Base-by-base conservation (phyloP, 1,139 yeast species). In the Diutina sp. region DNA sequence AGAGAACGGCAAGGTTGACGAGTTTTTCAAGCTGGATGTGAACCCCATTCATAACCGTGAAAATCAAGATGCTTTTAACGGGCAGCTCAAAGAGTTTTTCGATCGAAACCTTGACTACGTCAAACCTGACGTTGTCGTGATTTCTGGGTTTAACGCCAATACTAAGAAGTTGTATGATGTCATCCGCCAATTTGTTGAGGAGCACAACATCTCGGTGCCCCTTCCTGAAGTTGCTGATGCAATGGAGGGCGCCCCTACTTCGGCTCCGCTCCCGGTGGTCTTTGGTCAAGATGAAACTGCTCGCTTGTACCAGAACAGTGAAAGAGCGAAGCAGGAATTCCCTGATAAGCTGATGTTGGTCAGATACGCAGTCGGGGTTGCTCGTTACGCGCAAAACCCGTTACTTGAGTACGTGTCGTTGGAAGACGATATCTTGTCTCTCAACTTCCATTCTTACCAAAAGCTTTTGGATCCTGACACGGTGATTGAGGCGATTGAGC, bases 201-300 rank as follows among this genome's bases (percentile, higher is more conserved):
- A 72, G 21, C 80, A 87, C 61, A 78, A 79, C 53, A 69, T 87
- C 44, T 71, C 73, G 29, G 84, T 83, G 14, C 82, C 78, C 57
- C 78, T 77, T 32, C 87, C 81, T 35, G 78, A 72, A 51, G 65
- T 71, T 53, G 64, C 67, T 3, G 78, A 73, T 45, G 73, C 69
- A 11, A 67, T 68, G 51, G 59, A 58, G 2, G 56, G 48, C 9
- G 72, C 80, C 4, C 80, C 80, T 14, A 67, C 79, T 44, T 18
- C 32, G 45, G 32, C 32, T 25, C 53, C 41, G 25, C 64, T 85
- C 41, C 80, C 75, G 56, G 82, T 89, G 3, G 73, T 90, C 16
- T 93, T 90, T 84, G 96, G 89, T 38, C 89, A 87, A 63, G 97
- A 93, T 68, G 99, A 93, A 67, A 90, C 95, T 44, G 97, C 99